Evolutionary conservation across 2,329 filamentous ascomycete genomes (phyloP), one percentile per base, ranked within the genome.

Genomic region (Plenodomus tracheiphilus): DNA sequence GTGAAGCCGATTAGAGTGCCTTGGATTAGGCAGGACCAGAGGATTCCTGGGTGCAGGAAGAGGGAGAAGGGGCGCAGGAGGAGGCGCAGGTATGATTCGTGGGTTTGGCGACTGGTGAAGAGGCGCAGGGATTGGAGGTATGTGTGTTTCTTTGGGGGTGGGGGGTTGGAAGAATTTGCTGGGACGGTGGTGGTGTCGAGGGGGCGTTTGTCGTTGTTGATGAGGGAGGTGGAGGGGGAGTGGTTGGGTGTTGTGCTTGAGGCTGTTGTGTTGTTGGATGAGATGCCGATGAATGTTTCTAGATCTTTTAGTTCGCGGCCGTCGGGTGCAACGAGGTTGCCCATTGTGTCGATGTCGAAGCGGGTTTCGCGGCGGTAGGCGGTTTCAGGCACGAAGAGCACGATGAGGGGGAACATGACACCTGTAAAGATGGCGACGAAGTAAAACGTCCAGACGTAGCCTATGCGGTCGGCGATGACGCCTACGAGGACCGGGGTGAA

Each of bases 1-100:
- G 92, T 96, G 92, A 93, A 97, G 56, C 92, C 93, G 64, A 97
- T 96, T 66, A 96, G 84, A 4, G 89, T 84, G 15, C 92, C 92
- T 78, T 96, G 92, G 41, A 92, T 89, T 3, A 97, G 78, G 62
- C 82, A 85, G 15, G 81, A 80, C 65, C 63, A 49, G 20, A 48
- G 47, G 16, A 38, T 32, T 8, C 41, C 41, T 34, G 44, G 50
- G 39, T 48, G 37, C 3, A 41, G 25, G 37, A 38, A 46, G 16
- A 49, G 79, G 80, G 19, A 78, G 80, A 53, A 50, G 15, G 57
- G 59, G 20, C 92, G 83, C 13, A 87, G 69, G 13, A 85, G 72
- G 22, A 87, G 77, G 56, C 81, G 81, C 62, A 80, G 78, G 73
- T 93, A 93, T 40, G 74, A 78, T 53, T 95, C 89, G 61, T 91